Conservation (phyloP, 768 basidiomycete species). For the Termitomyces sp. region DNA sequence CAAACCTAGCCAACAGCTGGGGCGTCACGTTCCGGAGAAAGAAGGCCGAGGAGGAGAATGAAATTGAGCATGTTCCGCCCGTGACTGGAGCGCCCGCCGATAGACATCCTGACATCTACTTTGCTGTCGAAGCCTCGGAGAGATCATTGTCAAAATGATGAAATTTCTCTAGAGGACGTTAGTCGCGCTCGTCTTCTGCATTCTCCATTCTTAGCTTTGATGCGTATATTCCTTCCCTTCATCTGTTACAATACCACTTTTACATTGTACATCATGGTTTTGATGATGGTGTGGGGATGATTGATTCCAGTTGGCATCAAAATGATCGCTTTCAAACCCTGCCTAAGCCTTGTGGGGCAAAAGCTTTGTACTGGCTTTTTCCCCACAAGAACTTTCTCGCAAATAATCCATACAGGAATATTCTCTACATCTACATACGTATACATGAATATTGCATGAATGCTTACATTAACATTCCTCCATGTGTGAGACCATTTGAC, state of each 20-base stretch:
- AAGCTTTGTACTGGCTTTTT: too few relatives aligned
- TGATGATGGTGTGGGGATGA: background rate
- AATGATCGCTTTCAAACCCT: background rate
- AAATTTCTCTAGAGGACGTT: background rate
- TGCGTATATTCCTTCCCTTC: background rate
- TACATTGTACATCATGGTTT: background rate
- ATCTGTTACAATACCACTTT: background rate
- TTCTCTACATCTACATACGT: too few relatives aligned
- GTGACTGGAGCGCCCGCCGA: conserved; percentile 1
- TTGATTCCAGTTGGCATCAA: background rate
- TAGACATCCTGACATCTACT: background rate
- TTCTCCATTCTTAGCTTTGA: background rate
- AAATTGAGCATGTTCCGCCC: background rate
- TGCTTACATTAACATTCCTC: too few relatives aligned
- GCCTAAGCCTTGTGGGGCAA: too few relatives aligned
- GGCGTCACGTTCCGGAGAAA: conserved; percentile 54
- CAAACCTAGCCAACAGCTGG: conserved; percentile 59
- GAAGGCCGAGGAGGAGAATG: conserved; percentile 17
- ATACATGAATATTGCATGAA: too few relatives aligned
- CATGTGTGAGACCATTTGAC: too few relatives aligned
- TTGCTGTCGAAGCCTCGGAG: conserved; percentile 9
- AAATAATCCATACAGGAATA: too few relatives aligned
- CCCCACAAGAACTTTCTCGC: too few relatives aligned
- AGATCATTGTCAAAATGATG: conserved; percentile 13
- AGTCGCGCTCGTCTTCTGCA: background rate